Percentiles rank a stretch among this genome's conserved stretches.
phyloP scores from a whole-genome alignment of 2,329 filamentous ascomycete species.

The Botrytis squamosa region DNA sequence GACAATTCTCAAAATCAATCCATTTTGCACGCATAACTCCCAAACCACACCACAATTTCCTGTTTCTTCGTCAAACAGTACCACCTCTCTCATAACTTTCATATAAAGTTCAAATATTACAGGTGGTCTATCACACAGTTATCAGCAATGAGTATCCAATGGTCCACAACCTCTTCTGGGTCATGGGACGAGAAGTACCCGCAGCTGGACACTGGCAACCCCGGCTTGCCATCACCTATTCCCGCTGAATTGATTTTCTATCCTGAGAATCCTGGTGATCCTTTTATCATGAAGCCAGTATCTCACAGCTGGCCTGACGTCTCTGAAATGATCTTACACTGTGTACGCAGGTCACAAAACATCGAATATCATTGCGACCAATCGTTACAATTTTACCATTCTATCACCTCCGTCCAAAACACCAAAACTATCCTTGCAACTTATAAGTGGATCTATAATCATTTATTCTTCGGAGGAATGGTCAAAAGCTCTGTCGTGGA shows the following conservation, averaged over 20 bases:
- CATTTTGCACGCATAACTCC: neutral
- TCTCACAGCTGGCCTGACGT: neutral
- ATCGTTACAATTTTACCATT: neutral
- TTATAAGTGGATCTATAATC: neutral
- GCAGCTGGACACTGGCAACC: neutral
- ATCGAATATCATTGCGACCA: neutral
- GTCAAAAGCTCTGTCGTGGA: neutral
- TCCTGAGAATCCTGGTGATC: accelerated
- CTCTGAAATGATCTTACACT: neutral
- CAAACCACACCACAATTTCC: neutral
- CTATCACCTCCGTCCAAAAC: accelerated
- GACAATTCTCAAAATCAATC: neutral
- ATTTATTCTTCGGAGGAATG: neutral
- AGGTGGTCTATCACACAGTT: neutral
- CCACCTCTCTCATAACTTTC: too few relatives aligned
- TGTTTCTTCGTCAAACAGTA: neutral
- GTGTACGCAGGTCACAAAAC: neutral
- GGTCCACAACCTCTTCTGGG: neutral
- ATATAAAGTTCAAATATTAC: accelerated
- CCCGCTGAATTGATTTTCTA: neutral
- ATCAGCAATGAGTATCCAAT: neutral
- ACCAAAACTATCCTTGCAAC: neutral
- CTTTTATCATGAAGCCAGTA: neutral
- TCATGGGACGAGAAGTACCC: neutral
- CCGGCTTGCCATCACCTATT: neutral